Evolutionary conservation across 2,329 filamentous ascomycete species (phyloP).

Genomic region (Cercospora nicotianae): DNA sequence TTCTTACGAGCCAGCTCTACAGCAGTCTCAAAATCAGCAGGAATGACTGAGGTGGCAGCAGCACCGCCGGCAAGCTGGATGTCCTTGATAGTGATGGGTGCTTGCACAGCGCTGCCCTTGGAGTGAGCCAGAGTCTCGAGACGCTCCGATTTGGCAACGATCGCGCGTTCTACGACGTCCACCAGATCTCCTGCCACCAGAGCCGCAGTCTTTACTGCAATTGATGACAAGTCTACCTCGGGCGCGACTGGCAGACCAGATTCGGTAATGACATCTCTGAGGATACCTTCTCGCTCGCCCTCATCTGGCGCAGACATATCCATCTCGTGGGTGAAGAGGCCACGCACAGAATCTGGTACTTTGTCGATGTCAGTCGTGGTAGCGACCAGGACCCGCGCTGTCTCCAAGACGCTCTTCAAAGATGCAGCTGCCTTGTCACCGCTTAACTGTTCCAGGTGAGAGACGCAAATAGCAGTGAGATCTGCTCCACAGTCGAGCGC

Average conservation of each 20-base stretch:
- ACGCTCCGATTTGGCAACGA: constrained; percentile 72
- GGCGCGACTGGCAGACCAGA: constrained; percentile 74
- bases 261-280: constrained; percentile 75
- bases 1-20: constrained; percentile 96
- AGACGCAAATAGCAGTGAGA: constrained; percentile 79
- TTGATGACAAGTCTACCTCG: constrained; percentile 77
- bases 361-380: constrained; percentile 96
- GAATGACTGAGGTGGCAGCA: constrained; percentile 73
- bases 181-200: constrained; percentile 88
- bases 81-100: constrained; percentile 64
- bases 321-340: constrained; percentile 91
- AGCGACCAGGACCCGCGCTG: constrained; percentile 79
- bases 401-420: constrained; percentile 78
- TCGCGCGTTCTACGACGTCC: constrained; percentile 88
- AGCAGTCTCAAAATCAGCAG: constrained; percentile 83
- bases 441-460: constrained; percentile 85
- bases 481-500: constrained; percentile 85
- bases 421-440: constrained; percentile 86
- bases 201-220: constrained; percentile 93
- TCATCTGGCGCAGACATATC: constrained; percentile 94
- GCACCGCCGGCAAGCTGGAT: constrained; percentile 86
- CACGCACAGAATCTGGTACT: constrained; percentile 83
- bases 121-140: constrained; percentile 68
- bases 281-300: constrained; percentile 82
- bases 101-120: constrained; percentile 37